phyloP scores from a whole-genome alignment of 768 basidiomycete genomes.

The Lactarius hatsudake region DNA sequence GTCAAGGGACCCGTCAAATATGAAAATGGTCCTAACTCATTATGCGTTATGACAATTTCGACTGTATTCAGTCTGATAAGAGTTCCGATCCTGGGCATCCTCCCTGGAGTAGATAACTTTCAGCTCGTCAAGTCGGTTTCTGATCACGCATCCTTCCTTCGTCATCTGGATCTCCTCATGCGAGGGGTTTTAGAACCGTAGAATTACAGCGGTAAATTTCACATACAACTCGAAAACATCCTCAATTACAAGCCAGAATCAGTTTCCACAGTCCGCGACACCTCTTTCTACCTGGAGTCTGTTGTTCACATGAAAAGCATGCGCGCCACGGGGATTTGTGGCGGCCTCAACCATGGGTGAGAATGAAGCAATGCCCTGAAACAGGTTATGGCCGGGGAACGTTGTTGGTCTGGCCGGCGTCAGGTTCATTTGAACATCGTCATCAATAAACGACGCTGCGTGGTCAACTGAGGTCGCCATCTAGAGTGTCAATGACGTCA shows the following conservation, averaged over 20 bases:
- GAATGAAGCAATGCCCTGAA: background rate
- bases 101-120: background rate
- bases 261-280: background rate
- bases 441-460: background rate
- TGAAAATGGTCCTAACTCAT: no score
- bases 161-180: constrained; percentile 5
- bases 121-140: background rate
- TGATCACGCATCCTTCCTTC: constrained; percentile 2
- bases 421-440: background rate
- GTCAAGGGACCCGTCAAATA: no score
- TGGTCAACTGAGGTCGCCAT: background rate
- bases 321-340: background rate
- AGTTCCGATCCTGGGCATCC: no score
- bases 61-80: no score
- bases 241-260: background rate
- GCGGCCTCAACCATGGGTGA: background rate
- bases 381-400: background rate
- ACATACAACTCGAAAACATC: constrained; percentile 2
- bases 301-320: no score
- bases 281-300: background rate
- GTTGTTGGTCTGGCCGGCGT: background rate
- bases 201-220: background rate
- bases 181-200: background rate
- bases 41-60: no score
- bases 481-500: background rate